phyloP scores from a whole-genome alignment of 169 alveolate species.

The Cystoisospora suis region DNA sequence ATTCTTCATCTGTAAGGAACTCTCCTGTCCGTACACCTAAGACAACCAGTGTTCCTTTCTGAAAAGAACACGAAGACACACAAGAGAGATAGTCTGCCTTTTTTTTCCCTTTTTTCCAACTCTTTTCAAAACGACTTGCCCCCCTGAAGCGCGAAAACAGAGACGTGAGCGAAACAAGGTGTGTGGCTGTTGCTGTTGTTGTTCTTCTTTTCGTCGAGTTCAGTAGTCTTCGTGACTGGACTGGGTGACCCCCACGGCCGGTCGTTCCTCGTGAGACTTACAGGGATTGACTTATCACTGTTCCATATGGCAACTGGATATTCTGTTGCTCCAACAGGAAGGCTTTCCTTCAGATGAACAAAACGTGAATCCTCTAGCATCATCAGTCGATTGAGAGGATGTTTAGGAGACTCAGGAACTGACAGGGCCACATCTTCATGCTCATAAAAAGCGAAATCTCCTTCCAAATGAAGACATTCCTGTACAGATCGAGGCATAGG shows the following conservation, averaged over 20 bases:
- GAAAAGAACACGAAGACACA: not conserved
- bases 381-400: not conserved
- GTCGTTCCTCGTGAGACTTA: no score
- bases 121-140: no score
- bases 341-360: not conserved
- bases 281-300: not conserved
- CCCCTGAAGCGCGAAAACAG: no score
- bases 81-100: no score
- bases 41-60: conserved; percentile 23
- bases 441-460: not conserved
- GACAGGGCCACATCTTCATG: not conserved
- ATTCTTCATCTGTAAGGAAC: conserved; percentile 36
- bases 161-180: no score
- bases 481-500: no score
- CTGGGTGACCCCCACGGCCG: no score
- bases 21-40: conserved; percentile 48
- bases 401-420: not conserved
- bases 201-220: no score
- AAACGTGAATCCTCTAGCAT: not conserved
- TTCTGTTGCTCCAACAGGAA: not conserved
- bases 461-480: no score
- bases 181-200: no score
- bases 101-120: no score
- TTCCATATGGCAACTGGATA: not conserved
- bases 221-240: no score